Evolutionary conservation across 441 rosid species (phyloP).

Genomic region (Populus tomentosa): DNA sequence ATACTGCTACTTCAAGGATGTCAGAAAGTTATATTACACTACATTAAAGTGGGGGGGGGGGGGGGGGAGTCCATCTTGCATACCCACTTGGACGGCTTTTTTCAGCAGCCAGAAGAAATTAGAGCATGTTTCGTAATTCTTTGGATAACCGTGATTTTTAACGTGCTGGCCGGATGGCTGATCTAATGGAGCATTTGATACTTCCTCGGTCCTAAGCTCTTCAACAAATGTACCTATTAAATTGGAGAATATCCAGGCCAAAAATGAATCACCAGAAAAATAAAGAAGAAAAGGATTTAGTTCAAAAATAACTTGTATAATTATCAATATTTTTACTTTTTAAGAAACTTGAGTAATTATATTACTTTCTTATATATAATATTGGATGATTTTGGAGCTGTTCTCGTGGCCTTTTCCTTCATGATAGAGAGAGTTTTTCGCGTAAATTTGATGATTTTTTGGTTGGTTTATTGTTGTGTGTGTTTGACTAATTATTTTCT

Average conservation of each 20-base stretch:
- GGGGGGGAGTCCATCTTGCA: not conserved
- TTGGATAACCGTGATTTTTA: conserved; percentile 10
- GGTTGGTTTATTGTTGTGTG: not conserved
- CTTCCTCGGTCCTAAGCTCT: conserved; percentile 17
- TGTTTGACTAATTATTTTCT: not conserved
- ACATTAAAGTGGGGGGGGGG: too few relatives aligned
- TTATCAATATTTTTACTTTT: too few relatives aligned
- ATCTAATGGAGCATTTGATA: not conserved
- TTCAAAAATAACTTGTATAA: too few relatives aligned
- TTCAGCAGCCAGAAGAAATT: conserved; percentile 10
- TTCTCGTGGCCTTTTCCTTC: not conserved
- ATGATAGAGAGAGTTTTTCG: not conserved
- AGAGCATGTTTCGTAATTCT: conserved; percentile 28
- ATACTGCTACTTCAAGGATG: not conserved
- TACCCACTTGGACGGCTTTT: conserved; percentile 13
- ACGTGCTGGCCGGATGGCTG: not conserved
- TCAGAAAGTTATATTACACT: not conserved
- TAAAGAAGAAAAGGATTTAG: not conserved
- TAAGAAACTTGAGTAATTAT: too few relatives aligned
- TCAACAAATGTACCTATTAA: conserved; percentile 37
- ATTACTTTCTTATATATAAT: too few relatives aligned
- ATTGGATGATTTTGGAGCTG: too few relatives aligned
- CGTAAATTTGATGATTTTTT: not conserved
- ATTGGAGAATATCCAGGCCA: not conserved
- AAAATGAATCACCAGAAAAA: too few relatives aligned